Percentiles rank a stretch among this genome's conserved stretches.
Conservation (phyloP, 2,329 filamentous ascomycete species). For the Epichloe uncinata region DNA sequence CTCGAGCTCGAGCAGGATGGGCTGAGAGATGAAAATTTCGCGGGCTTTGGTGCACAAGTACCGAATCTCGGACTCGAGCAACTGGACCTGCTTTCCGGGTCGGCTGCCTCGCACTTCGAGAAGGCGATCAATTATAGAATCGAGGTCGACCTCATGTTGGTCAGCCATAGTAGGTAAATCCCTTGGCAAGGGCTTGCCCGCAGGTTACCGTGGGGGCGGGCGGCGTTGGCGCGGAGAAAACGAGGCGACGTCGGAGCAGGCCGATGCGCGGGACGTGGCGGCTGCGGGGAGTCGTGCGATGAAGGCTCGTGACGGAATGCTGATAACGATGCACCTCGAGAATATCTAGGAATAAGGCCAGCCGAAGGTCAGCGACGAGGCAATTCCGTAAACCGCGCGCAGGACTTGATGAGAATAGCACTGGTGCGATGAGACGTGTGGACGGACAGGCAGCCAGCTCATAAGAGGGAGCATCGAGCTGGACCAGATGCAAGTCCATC, state of each 20-base stretch:
- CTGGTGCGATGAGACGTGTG: background rate
- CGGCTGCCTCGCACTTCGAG: slow-evolving; percentile 95
- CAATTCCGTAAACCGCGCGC: background rate
- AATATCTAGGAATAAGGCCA: slow-evolving; percentile 9
- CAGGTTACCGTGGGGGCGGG: slow-evolving; percentile 16
- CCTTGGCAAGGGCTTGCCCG: slow-evolving; percentile 26
- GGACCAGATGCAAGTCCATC: background rate
- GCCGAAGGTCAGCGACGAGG: background rate
- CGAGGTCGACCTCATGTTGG: slow-evolving; percentile 86
- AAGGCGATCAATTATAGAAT: slow-evolving; percentile 97
- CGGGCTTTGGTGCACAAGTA: slow-evolving; percentile 96
- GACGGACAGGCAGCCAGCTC: background rate
- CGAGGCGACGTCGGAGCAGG: slow-evolving; percentile 13
- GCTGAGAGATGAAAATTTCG: slow-evolving; percentile 99
- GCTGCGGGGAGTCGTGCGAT: slow-evolving; percentile 16
- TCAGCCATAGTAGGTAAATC: slow-evolving; percentile 40
- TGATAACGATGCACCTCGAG: slow-evolving; percentile 19
- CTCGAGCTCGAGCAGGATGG: slow-evolving; percentile 92
- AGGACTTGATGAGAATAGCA: background rate
- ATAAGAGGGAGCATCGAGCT: background rate
- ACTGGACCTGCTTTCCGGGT: slow-evolving; percentile 95
- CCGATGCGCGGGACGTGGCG: slow-evolving; percentile 17
- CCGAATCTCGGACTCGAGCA: slow-evolving; percentile 91
- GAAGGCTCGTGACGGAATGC: slow-evolving; percentile 10
- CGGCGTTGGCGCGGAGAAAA: slow-evolving; percentile 12